Percentiles rank a stretch among this genome's conserved stretches.
Evolutionary conservation across 345 rosid genomes (phyloP).

Genomic region (Ceriops zippeliana): DNA sequence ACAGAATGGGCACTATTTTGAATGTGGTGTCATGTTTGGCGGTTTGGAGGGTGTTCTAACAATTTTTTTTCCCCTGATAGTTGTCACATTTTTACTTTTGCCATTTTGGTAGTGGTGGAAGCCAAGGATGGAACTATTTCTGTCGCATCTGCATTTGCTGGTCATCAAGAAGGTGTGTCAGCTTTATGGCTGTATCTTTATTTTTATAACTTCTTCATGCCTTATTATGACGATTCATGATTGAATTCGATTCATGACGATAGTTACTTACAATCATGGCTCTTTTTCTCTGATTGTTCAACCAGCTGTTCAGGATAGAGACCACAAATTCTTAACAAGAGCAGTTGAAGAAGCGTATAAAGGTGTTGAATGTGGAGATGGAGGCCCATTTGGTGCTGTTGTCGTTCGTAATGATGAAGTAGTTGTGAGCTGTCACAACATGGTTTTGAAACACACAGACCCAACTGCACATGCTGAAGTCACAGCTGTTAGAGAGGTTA

Average conservation of each 20-base stretch:
- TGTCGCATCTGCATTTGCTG: conserved; percentile 83
- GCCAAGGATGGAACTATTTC: conserved; percentile 76
- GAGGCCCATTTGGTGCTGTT: conserved; percentile 98
- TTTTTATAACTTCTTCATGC: neutral
- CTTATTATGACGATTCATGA: neutral
- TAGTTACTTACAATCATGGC: neutral
- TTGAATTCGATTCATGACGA: neutral
- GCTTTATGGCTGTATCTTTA: neutral
- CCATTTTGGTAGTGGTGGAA: conserved; percentile 48
- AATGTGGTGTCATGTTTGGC: no score
- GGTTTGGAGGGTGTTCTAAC: no score
- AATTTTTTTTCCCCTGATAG: no score
- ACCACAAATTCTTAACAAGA: conserved; percentile 70
- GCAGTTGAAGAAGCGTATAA: conserved; percentile 98
- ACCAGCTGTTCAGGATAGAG: conserved; percentile 82
- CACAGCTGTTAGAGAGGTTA: conserved; percentile 93
- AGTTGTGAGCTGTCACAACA: conserved; percentile 88
- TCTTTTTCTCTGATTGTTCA: conserved; percentile 15
- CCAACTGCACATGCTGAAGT: conserved; percentile 99
- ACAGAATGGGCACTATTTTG: no score
- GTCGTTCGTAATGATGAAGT: conserved; percentile 77
- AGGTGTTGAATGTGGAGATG: conserved; percentile 93
- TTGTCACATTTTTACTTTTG: no score
- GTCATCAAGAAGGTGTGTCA: conserved; percentile 73
- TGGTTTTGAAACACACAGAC: conserved; percentile 75